These are phyloP conservation scores for Ustilago tritici DNA, from an alignment of 1,284 basidiomycete species.

Conservation along the genomic window DNA sequence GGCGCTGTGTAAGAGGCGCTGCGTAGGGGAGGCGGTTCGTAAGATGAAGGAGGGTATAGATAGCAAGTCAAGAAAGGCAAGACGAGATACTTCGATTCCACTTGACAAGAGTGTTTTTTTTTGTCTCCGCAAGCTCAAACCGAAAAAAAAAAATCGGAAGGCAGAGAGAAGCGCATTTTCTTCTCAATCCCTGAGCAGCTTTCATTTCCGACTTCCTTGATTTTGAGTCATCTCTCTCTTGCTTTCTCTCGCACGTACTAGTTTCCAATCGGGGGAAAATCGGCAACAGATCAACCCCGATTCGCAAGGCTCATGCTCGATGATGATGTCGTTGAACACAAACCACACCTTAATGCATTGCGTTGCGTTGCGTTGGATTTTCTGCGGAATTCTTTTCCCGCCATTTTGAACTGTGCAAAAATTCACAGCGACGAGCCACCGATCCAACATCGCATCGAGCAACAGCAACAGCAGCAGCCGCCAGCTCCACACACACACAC, in stretches of 20 bases:
- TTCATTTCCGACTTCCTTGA: slow-evolving; percentile 19
- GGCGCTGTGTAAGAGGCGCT: too few relatives aligned
- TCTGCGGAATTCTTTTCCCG: not conserved
- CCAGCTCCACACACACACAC: too few relatives aligned
- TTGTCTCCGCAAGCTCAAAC: not conserved
- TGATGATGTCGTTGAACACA: not conserved
- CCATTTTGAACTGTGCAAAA: not conserved
- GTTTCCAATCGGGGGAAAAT: not conserved
- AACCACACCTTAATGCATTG: not conserved
- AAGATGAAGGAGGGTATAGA: too few relatives aligned
- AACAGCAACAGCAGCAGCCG: too few relatives aligned
- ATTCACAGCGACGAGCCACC: too few relatives aligned
- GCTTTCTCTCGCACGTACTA: not conserved
- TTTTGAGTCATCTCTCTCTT: not conserved
- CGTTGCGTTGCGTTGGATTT: not conserved
- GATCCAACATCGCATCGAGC: not conserved
- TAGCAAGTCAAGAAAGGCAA: not conserved
- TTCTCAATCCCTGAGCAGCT: not conserved
- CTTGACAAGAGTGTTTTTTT: not conserved
- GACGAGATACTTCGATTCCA: not conserved
- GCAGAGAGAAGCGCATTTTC: slow-evolving; percentile 1
- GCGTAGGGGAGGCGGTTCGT: too few relatives aligned
- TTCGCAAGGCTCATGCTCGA: not conserved
- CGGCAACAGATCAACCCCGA: not conserved
- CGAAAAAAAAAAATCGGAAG: slow-evolving; percentile 22